These are phyloP conservation scores for Podila clonocystis DNA, from an alignment of 192 early-diverging fungal genomes.

Conservation along the genomic window DNA sequence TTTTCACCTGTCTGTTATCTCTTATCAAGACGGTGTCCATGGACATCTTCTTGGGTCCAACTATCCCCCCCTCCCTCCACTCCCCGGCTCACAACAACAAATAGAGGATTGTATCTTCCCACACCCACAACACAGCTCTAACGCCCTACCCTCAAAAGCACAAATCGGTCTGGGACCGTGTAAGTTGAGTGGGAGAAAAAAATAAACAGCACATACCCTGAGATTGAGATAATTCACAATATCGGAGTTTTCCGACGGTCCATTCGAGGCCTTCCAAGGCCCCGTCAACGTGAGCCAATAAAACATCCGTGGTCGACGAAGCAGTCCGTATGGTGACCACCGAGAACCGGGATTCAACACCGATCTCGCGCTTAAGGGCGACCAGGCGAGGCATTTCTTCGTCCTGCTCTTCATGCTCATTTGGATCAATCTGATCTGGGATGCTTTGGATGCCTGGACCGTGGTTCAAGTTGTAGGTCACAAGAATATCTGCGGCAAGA, in stretches of 20 bases:
- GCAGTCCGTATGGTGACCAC: constrained; percentile 58
- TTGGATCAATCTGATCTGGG: constrained; percentile 39
- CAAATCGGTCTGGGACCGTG: no score
- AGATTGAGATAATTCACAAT: constrained; percentile 18
- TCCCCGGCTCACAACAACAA: background rate
- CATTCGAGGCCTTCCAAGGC: constrained; percentile 61
- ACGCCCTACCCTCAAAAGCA: background rate
- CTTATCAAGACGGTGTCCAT: background rate
- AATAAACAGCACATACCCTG: constrained; percentile 11
- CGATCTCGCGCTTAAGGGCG: constrained; percentile 19
- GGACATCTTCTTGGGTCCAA: background rate
- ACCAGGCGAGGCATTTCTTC: constrained; percentile 12
- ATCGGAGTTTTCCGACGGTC: constrained; percentile 56
- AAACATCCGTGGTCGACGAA: constrained; percentile 29
- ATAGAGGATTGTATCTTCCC: background rate
- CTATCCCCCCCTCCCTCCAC: background rate
- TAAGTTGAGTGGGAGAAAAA: background rate
- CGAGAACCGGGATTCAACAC: constrained; percentile 25
- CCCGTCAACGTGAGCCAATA: constrained; percentile 56
- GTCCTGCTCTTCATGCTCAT: constrained; percentile 36
- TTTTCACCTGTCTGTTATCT: constrained; percentile 1
- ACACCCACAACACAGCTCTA: background rate
- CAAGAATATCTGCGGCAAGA: constrained; percentile 36
- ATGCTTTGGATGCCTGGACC: constrained; percentile 20
- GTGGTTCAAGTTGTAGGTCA: constrained; percentile 28